Base-by-base conservation (phyloP, 2,329 filamentous ascomycete genomes). In the Phialocephala subalpina region DNA sequence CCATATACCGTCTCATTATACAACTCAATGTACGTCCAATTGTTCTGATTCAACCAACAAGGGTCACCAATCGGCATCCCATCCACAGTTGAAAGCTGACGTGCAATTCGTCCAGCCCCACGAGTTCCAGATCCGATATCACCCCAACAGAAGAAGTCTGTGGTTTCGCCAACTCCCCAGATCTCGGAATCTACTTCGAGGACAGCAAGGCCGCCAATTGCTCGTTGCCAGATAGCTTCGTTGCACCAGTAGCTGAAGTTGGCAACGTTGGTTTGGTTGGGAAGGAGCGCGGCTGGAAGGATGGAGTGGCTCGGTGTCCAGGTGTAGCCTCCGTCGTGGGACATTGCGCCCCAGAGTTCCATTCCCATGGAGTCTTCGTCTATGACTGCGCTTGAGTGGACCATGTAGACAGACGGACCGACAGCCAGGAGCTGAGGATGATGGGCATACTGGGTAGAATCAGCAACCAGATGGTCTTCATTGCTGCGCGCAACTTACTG, bases 201-300 rank as follows among this genome's bases (percentile, higher is more conserved):
- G 9, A 59, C 57, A 5, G 57, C 57, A 11, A 59, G 38, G 5
- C 57, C 57, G 35, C 57, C 57, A 18, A 59, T 59, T 9, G 57
- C 57, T 14, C 57, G 57, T 33, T 59, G 57, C 57, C 57, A 59
- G 25, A 59, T 59, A 29, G 57, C 57, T 42, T 42, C 57, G n/a
- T 59, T 59, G 38, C 57, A 59, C 57, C 57, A 59, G 36, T 59
- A 59, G 22, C 36, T 42, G 57, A 59, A 59, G 57, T 59, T 59
- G 9, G 57, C 57, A 2, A 59, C 57, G 22, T 59, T 45, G 20
- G 57, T 59, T 45, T 59, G 57, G 36, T 59, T 59, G 4, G 57
- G 36, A 18, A 59, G 57, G 12, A 59, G 22, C 4, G 57, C 20
- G 2, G 57, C 36, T n/a, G 57, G 57, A 18, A 59, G 57, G 22